A percentile compares a stretch with the other conserved stretches of the same genome.
Evolutionary conservation across 2,329 filamentous ascomycete species (phyloP).

Genomic region (Catunica adiposa): DNA sequence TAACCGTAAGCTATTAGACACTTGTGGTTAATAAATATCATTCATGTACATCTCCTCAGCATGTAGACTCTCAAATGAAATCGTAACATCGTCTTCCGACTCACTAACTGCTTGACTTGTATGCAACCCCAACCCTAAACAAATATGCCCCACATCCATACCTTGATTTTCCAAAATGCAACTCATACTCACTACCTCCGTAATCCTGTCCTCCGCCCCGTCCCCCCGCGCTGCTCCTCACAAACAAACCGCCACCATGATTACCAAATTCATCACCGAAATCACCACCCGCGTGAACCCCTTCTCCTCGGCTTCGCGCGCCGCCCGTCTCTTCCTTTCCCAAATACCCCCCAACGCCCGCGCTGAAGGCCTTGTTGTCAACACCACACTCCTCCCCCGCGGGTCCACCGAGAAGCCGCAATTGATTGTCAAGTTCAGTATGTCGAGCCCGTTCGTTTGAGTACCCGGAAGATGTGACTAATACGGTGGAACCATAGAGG

Average conservation of each 20-base stretch:
- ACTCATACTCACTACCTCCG: not conserved
- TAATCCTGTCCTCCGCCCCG: not conserved
- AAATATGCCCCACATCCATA: constrained; percentile 6
- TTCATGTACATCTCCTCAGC: no score
- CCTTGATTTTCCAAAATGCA: constrained; percentile 6
- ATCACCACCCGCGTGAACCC: constrained; percentile 83
- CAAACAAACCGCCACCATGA: constrained; percentile 38
- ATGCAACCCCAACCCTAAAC: not conserved
- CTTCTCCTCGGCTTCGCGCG: constrained; percentile 62
- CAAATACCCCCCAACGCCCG: constrained; percentile 68
- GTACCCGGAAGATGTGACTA: not conserved
- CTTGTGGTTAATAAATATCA: no score
- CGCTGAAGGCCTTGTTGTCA: constrained; percentile 55
- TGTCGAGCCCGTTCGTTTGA: constrained; percentile 16
- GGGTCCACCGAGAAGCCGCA: constrained; percentile 50
- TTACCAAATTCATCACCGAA: constrained; percentile 72
- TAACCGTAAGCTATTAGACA: no score
- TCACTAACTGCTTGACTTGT: not conserved
- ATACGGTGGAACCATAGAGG: constrained; percentile 40
- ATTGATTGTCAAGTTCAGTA: constrained; percentile 76
- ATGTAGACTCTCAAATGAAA: no score
- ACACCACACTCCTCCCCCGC: constrained; percentile 58
- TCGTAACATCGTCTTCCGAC: not conserved
- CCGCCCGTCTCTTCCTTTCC: constrained; percentile 75
- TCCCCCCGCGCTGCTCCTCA: not conserved